A percentile compares a stretch with the other conserved stretches of the same genome.
Evolutionary conservation across 805 yeast species (phyloP).

Genomic region (Sungouiozyma intestinalis): DNA sequence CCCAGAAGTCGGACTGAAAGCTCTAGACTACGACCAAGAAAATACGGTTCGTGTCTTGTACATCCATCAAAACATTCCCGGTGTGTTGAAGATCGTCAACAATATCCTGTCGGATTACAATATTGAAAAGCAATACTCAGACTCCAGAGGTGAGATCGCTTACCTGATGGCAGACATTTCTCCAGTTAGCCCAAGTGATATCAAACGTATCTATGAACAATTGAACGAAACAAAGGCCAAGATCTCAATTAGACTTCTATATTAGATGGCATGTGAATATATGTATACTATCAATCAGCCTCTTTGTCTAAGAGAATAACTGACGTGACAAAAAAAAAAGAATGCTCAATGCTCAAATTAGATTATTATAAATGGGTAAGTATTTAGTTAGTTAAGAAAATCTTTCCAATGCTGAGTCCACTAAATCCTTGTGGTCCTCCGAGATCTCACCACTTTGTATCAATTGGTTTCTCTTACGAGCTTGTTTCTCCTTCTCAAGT

Average conservation of each 20-base stretch:
- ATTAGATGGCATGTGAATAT: slow-evolving; percentile 38
- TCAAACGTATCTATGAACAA: slow-evolving; percentile 73
- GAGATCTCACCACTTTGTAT: slow-evolving; percentile 41
- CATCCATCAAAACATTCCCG: slow-evolving; percentile 96
- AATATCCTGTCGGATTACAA: slow-evolving; percentile 89
- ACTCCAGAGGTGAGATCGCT: slow-evolving; percentile 91
- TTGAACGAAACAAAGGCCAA: slow-evolving; percentile 84
- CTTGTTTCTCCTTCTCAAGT: slow-evolving; percentile 60
- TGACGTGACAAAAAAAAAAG: too few species aligned
- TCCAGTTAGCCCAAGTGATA: slow-evolving; percentile 71
- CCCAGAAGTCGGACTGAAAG: slow-evolving; percentile 94
- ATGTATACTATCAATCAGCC: not conserved
- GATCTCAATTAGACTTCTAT: slow-evolving; percentile 81
- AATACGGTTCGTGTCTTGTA: slow-evolving; percentile 87
- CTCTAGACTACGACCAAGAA: slow-evolving; percentile 76
- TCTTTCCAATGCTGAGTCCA: slow-evolving; percentile 34
- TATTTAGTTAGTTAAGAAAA: slow-evolving; percentile 13
- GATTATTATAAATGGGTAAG: not conserved
- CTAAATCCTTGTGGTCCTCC: slow-evolving; percentile 37
- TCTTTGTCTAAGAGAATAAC: too few species aligned
- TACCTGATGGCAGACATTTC: slow-evolving; percentile 96
- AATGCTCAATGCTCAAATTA: too few species aligned
- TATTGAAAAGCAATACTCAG: slow-evolving; percentile 97
- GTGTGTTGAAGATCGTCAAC: slow-evolving; percentile 95
- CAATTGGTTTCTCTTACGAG: slow-evolving; percentile 44